phyloP scores from a whole-genome alignment of 805 yeast species.

The Saccharomycopsis malanga region DNA sequence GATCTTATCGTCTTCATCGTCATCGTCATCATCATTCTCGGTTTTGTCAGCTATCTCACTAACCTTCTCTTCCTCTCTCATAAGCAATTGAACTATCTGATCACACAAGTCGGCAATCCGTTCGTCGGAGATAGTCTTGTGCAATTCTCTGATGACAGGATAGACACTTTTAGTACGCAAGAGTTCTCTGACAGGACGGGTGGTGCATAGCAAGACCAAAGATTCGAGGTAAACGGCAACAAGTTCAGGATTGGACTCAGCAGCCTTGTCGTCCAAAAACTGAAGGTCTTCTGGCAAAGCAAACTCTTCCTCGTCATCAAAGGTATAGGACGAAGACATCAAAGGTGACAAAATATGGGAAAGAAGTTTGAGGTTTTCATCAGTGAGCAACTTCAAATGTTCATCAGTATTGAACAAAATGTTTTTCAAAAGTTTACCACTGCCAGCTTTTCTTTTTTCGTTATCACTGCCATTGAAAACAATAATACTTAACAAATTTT shows the following conservation, averaged over 20 bases:
- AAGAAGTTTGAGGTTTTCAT: slow-evolving; percentile 61
- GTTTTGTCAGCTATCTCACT: slow-evolving; percentile 20
- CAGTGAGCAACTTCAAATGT: slow-evolving; percentile 54
- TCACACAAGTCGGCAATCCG: slow-evolving; percentile 66
- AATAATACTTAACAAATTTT: slow-evolving; percentile 70
- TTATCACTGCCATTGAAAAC: slow-evolving; percentile 71
- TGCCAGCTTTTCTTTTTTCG: slow-evolving; percentile 81
- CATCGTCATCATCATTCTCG: slow-evolving; percentile 1
- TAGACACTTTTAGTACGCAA: slow-evolving; percentile 80
- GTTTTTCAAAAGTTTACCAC: slow-evolving; percentile 87
- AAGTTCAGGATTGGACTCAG: slow-evolving; percentile 67
- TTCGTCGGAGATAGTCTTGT: slow-evolving; percentile 45
- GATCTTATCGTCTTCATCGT: slow-evolving; percentile 19
- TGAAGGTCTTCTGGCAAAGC: slow-evolving; percentile 86
- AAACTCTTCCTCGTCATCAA: slow-evolving; percentile 79
- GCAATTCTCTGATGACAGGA: slow-evolving; percentile 79
- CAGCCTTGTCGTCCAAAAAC: slow-evolving; percentile 62
- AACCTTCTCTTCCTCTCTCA: slow-evolving; percentile 75
- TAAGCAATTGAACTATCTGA: slow-evolving; percentile 78
- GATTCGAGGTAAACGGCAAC: slow-evolving; percentile 72
- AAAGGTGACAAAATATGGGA: slow-evolving; percentile 80
- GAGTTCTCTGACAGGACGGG: slow-evolving; percentile 63
- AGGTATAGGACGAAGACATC: slow-evolving; percentile 62
- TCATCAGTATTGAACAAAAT: slow-evolving; percentile 70
- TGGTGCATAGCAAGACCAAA: slow-evolving; percentile 70